Percentiles rank a stretch among this genome's conserved stretches.
Evolutionary conservation across 345 rosid species (phyloP).

Genomic region (Nephelium lappaceum): DNA sequence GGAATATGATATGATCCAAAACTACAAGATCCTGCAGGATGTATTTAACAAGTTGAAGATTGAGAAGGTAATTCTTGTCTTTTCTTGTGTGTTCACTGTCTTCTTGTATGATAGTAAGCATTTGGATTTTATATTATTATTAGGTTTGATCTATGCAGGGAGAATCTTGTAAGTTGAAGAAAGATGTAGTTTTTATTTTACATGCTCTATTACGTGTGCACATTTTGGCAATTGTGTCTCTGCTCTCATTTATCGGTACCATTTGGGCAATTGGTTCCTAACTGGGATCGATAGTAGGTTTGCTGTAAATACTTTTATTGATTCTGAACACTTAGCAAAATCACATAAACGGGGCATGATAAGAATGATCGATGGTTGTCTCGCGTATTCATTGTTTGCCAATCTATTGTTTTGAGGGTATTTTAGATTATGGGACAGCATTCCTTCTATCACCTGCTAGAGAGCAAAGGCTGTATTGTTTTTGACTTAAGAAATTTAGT

Average conservation of each 20-base stretch:
- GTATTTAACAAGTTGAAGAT: conserved; percentile 90
- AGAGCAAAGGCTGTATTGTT: too few species aligned
- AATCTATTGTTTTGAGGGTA: too few species aligned
- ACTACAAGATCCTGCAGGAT: conserved; percentile 96
- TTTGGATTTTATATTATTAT: background rate
- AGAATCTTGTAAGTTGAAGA: background rate
- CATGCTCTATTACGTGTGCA: background rate
- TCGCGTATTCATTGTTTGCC: too few species aligned
- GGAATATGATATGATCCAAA: conserved; percentile 97
- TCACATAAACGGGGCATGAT: too few species aligned
- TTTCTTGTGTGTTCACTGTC: background rate
- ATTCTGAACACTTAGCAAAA: too few species aligned
- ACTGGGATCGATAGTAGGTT: background rate
- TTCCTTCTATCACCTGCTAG: too few species aligned
- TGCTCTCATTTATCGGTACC: background rate
- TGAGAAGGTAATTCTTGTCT: conserved; percentile 59
- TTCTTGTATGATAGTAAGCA: background rate
- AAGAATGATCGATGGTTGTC: too few species aligned
- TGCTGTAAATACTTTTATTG: too few species aligned
- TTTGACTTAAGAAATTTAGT: too few species aligned
- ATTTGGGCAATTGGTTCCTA: background rate
- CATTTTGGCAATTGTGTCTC: background rate
- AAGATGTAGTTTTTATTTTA: background rate
- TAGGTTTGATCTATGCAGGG: background rate
- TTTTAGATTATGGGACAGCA: too few species aligned